phyloP scores from a whole-genome alignment of 257 asterid genomes.

The Penstemon eatonii region DNA sequence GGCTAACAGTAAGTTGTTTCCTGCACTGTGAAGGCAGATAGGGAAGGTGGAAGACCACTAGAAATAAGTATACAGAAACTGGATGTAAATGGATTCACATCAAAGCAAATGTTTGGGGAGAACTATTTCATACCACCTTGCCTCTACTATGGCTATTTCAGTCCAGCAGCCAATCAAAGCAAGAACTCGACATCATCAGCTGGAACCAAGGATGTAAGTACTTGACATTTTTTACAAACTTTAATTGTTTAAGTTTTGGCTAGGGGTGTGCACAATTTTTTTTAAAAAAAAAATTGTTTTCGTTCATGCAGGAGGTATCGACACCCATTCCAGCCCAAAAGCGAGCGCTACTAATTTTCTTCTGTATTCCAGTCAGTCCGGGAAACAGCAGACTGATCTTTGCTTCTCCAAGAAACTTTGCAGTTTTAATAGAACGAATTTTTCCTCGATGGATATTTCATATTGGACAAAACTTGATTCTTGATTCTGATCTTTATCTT shows the following conservation, averaged over 20 bases:
- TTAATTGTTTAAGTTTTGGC: not conserved
- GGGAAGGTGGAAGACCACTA: constrained; percentile 85
- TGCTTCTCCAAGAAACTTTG: constrained; percentile 70
- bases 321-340: constrained; percentile 33
- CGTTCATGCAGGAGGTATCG: constrained; percentile 43
- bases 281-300: constrained; percentile 12
- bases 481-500: constrained; percentile 85
- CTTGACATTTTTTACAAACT: constrained; percentile 3
- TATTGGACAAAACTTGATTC: constrained; percentile 66
- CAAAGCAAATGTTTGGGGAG: constrained; percentile 40
- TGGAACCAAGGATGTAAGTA: constrained; percentile 44
- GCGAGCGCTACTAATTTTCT: constrained; percentile 50
- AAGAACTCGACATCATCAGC: constrained; percentile 37
- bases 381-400: constrained; percentile 82
- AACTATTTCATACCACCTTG: constrained; percentile 65
- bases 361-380: constrained; percentile 82
- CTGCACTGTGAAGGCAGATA: constrained; percentile 80
- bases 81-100: constrained; percentile 56
- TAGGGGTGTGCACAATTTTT: not conserved
- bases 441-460: constrained; percentile 80
- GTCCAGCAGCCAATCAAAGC: constrained; percentile 41
- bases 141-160: constrained; percentile 49
- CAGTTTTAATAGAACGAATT: constrained; percentile 57
- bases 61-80: constrained; percentile 51
- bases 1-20: constrained; percentile 37